These are phyloP conservation scores for Begonia loranthoides DNA, from an alignment of 306 rosid genomes.

Conservation along the genomic window DNA sequence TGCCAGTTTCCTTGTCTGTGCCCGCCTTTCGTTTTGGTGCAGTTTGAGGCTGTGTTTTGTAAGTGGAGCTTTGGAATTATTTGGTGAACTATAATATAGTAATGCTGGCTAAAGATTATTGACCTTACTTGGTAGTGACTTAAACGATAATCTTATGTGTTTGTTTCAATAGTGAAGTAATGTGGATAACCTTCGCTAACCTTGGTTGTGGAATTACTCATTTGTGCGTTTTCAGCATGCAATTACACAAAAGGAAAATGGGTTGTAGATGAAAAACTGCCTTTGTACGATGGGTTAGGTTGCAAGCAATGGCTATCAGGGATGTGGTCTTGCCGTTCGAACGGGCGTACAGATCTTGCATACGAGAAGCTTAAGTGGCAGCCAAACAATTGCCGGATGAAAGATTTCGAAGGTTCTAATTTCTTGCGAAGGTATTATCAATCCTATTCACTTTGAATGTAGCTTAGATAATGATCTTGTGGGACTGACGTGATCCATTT, in stretches of 20 bases:
- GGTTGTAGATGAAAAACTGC: slow-evolving; percentile 52
- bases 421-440: slow-evolving; percentile 53
- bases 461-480: no score
- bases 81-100: no score
- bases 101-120: no score
- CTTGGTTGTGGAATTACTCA: background rate
- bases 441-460: background rate
- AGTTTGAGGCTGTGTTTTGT: no score
- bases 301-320: slow-evolving; percentile 79
- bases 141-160: no score
- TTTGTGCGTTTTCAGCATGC: slow-evolving; percentile 38
- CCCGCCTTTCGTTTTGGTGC: no score
- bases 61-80: no score
- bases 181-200: no score
- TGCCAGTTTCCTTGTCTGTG: no score
- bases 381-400: slow-evolving; percentile 61
- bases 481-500: no score
- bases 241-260: slow-evolving; percentile 82
- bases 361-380: slow-evolving; percentile 73
- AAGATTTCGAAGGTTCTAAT: slow-evolving; percentile 42
- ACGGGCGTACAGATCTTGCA: slow-evolving; percentile 62
- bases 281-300: slow-evolving; percentile 59
- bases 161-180: no score
- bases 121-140: no score
- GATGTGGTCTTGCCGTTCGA: slow-evolving; percentile 88